Evolutionary conservation across 2,329 filamentous ascomycete genomes (phyloP), one percentile per base, ranked within the genome.

Genomic region (Sodiomyces alkalinus): DNA sequence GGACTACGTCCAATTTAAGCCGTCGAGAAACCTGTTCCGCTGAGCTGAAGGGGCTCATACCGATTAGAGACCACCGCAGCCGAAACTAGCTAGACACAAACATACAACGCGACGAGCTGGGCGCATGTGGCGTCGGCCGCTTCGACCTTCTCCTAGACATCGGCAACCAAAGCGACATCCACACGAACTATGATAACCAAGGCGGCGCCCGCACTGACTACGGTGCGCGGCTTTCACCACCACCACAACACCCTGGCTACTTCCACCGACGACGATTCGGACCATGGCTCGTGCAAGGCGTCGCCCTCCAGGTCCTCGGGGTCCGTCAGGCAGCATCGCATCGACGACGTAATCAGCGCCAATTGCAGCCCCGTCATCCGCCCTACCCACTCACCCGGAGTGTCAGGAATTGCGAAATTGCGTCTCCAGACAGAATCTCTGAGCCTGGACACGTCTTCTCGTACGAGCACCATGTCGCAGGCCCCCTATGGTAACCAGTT

Each of bases 401-500:
- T 74, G 17, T 76, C 78, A 34, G 85, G 83, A 26, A 85, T 94
- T 42, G 80, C 81, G 44, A 80, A 77, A 42, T 59, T 94, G 44
- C 83, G 83, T 47, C 63, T 77, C 48, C 78, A 90, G 45, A 64
- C 93, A 33, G 85, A 93, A 35, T 72, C 75, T 3, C 58, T 94
- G 30, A 80, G 68, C 43, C 60, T 92, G 10, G 68, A 73, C 36
- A 54, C 44, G 13, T 54, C 52, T 25, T 64, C 71, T 3, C 65
- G 66, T 25, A 62, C 62, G 27, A 68, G 59, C 39, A 73, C 68
- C 19, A 57, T 68, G 43, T 64, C 65, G 13, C 67, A 58, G 38
- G 64, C 52, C 40, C 10, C 20, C 8, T n/a, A n/a, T n/a, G 62
- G 59, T 43, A 67, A 62, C 42, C 49, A 16, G 46, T 49, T 30